phyloP scores from a whole-genome alignment of 2,329 filamentous ascomycete genomes.

The Lasiodiplodia sp. region DNA sequence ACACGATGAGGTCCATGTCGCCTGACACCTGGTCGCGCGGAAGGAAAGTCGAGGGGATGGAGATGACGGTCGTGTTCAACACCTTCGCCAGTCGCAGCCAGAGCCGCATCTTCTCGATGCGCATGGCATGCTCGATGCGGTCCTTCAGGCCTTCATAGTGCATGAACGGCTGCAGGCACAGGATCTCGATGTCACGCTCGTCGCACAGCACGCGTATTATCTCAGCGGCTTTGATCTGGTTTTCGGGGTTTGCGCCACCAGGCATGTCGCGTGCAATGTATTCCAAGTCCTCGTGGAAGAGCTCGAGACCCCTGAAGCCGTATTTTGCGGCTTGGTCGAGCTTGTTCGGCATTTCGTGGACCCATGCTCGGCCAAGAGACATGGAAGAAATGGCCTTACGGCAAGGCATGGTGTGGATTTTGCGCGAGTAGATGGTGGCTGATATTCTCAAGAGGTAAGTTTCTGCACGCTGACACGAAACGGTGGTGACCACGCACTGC shows the following conservation, averaged over 20 bases:
- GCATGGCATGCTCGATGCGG: conserved; percentile 62
- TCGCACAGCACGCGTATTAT: conserved; percentile 66
- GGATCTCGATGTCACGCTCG: conserved; percentile 62
- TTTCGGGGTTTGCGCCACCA: conserved; percentile 51
- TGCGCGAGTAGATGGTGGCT: neutral
- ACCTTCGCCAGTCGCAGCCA: conserved; percentile 74
- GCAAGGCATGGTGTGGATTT: conserved; percentile 53
- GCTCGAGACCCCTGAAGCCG: conserved; percentile 74
- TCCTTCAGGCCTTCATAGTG: conserved; percentile 79
- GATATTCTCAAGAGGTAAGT: neutral
- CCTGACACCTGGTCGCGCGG: conserved; percentile 58
- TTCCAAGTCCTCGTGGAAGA: conserved; percentile 79
- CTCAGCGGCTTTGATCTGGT: conserved; percentile 65
- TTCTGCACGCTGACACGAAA: neutral
- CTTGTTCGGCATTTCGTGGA: conserved; percentile 72
- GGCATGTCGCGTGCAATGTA: conserved; percentile 62
- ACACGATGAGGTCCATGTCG: conserved; percentile 64
- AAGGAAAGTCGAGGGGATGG: conserved; percentile 77
- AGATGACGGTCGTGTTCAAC: conserved; percentile 74
- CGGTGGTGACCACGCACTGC: neutral
- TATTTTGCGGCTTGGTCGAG: conserved; percentile 71
- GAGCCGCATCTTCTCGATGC: conserved; percentile 68
- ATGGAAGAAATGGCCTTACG: conserved; percentile 76
- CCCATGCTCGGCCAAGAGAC: conserved; percentile 76
- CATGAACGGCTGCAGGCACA: conserved; percentile 78